Conservation (phyloP, 2,329 filamentous ascomycete species). For the Phyllosticta citribraziliensis region DNA sequence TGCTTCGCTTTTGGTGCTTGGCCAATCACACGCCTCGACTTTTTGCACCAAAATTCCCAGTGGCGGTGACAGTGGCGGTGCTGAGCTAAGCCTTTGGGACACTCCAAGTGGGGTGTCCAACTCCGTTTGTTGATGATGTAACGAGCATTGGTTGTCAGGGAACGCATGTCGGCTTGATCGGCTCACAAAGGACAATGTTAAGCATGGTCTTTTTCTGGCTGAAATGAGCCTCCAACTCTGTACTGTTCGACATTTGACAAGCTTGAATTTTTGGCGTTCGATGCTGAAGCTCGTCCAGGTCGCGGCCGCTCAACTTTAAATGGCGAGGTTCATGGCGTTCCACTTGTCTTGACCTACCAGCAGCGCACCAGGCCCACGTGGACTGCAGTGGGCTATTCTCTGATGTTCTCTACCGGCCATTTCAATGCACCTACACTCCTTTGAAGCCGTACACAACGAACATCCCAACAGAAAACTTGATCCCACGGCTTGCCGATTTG, state of each 20-base stretch:
- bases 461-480: conserved; percentile 66
- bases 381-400: conserved; percentile 77
- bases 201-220: too few species aligned
- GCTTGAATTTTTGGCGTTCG: not conserved
- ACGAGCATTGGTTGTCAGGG: too few species aligned
- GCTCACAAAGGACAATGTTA: too few species aligned
- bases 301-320: conserved; percentile 37
- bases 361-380: conserved; percentile 46
- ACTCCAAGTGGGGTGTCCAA: too few species aligned
- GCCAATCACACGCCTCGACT: not conserved
- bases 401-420: conserved; percentile 81
- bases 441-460: conserved; percentile 56
- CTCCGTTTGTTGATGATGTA: too few species aligned
- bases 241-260: too few species aligned
- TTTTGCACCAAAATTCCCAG: not conserved
- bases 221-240: too few species aligned
- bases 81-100: not conserved
- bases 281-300: conserved; percentile 23
- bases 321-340: conserved; percentile 84
- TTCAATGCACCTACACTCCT: conserved; percentile 71
- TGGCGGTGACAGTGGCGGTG: not conserved
- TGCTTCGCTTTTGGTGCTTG: conserved; percentile 6
- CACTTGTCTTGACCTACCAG: conserved; percentile 56
- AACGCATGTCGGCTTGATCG: too few species aligned
- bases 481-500: conserved; percentile 59